Evolutionary conservation across 108 stramenopile species (phyloP).

Genomic region (Craspedostauros australis): DNA sequence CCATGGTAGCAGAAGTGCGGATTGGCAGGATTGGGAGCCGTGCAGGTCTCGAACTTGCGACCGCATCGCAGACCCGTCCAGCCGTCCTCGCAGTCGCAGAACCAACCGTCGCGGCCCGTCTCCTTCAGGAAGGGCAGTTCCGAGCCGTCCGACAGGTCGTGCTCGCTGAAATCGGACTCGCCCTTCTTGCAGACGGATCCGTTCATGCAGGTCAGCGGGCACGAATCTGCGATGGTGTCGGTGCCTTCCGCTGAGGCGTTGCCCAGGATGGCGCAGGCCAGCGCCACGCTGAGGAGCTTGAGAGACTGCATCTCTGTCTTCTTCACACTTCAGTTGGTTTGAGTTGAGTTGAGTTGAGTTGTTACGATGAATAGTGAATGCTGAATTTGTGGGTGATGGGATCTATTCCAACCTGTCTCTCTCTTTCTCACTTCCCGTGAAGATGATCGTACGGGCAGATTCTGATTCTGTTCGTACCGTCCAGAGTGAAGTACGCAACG

Average conservation of each 20-base stretch:
- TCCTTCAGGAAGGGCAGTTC: constrained; percentile 13
- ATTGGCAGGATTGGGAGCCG: not conserved
- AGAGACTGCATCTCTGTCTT: too few relatives aligned
- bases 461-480: too few relatives aligned
- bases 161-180: constrained; percentile 6
- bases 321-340: too few relatives aligned
- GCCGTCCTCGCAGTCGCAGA: constrained; percentile 28
- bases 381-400: too few relatives aligned
- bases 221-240: constrained; percentile 5
- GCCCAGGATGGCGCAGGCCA: not conserved
- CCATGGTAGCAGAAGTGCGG: constrained; percentile 34
- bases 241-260: not conserved
- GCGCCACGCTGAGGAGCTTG: not conserved
- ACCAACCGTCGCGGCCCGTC: constrained; percentile 10
- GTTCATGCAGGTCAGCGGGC: constrained; percentile 8
- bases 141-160: constrained; percentile 11
- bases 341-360: too few relatives aligned
- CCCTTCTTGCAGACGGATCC: constrained; percentile 14
- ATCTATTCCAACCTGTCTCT: too few relatives aligned
- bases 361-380: too few relatives aligned
- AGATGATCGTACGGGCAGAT: too few relatives aligned
- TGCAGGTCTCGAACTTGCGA: constrained; percentile 20
- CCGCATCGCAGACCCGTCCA: constrained; percentile 30
- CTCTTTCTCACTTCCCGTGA: too few relatives aligned
- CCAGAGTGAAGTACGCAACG: too few relatives aligned